Evolutionary conservation across 768 basidiomycete genomes (phyloP).

Genomic region (Tephrocybe sp.): DNA sequence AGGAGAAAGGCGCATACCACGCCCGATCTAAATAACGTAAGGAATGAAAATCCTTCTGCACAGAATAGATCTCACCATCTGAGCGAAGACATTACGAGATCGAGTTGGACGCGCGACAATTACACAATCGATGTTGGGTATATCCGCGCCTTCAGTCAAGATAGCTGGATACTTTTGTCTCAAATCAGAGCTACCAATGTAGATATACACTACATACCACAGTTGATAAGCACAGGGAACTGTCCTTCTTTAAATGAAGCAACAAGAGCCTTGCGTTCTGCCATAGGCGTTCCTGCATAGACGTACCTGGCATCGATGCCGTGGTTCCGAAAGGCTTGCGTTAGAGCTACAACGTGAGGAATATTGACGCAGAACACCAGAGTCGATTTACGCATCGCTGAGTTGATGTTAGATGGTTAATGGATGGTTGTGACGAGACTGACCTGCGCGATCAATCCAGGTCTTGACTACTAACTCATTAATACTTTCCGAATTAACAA

Average conservation of each 20-base stretch:
- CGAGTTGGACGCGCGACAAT: constrained; percentile 85
- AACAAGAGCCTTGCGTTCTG: constrained; percentile 64
- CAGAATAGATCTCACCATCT: constrained; percentile 63
- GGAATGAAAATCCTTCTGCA: neutral
- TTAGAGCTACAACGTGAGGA: constrained; percentile 74
- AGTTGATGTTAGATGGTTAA: constrained; percentile 1
- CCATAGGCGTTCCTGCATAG: constrained; percentile 61
- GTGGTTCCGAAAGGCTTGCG: constrained; percentile 63
- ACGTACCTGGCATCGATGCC: constrained; percentile 87
- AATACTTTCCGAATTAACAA: constrained; percentile 76
- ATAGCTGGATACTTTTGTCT: constrained; percentile 48
- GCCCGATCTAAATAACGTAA: constrained; percentile 64
- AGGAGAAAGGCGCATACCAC: constrained; percentile 87
- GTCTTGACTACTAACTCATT: constrained; percentile 77
- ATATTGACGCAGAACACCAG: constrained; percentile 90
- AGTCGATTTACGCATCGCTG: constrained; percentile 75
- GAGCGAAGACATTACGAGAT: constrained; percentile 85
- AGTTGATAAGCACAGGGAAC: constrained; percentile 89
- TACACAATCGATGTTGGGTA: constrained; percentile 92
- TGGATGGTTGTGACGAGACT: constrained; percentile 17
- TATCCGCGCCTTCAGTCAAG: constrained; percentile 91
- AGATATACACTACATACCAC: constrained; percentile 44
- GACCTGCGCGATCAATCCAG: constrained; percentile 86
- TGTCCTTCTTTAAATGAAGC: constrained; percentile 63
- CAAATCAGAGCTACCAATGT: neutral